Evolutionary conservation across 306 rosid genomes (phyloP).

Genomic region (Begonia fuchsioides): DNA sequence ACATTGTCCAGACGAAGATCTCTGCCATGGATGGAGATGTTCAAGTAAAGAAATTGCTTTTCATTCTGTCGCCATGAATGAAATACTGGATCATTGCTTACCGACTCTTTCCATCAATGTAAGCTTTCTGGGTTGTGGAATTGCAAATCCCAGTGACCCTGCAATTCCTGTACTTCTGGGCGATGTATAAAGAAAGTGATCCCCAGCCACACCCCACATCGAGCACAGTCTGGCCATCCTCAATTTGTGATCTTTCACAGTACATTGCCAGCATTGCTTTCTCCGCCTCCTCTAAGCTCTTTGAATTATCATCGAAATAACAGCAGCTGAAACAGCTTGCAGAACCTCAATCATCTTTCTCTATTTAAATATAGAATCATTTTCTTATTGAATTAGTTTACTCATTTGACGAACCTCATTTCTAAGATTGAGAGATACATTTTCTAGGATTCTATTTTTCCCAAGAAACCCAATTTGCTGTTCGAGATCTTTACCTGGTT

Average conservation of each 20-base stretch:
- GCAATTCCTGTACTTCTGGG: conserved; percentile 50
- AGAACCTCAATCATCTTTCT: no score
- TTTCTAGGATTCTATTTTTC: no score
- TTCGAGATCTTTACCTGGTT: no score
- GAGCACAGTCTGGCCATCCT: conserved; percentile 66
- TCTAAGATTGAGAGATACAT: no score
- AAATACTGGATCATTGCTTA: conserved; percentile 5
- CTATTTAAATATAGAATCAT: no score
- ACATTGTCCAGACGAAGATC: conserved; percentile 49
- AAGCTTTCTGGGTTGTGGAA: conserved; percentile 63
- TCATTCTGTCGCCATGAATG: no score
- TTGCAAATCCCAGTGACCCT: conserved; percentile 82
- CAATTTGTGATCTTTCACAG: conserved; percentile 55
- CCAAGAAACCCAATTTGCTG: no score
- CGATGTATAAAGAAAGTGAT: conserved; percentile 58
- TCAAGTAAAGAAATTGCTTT: no score
- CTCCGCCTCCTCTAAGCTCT: conserved; percentile 71
- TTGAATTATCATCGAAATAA: conserved; percentile 52
- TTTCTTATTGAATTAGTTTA: no score
- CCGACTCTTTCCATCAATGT: conserved; percentile 47
- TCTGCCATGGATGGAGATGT: conserved; percentile 21
- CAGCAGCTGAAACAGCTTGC: conserved; percentile 43
- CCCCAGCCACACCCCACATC: conserved; percentile 98
- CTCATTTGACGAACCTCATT: no score
- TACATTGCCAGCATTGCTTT: conserved; percentile 58